Evolutionary conservation across 2,329 filamentous ascomycete species (phyloP).

Genomic region (Verticillium klebahnii): DNA sequence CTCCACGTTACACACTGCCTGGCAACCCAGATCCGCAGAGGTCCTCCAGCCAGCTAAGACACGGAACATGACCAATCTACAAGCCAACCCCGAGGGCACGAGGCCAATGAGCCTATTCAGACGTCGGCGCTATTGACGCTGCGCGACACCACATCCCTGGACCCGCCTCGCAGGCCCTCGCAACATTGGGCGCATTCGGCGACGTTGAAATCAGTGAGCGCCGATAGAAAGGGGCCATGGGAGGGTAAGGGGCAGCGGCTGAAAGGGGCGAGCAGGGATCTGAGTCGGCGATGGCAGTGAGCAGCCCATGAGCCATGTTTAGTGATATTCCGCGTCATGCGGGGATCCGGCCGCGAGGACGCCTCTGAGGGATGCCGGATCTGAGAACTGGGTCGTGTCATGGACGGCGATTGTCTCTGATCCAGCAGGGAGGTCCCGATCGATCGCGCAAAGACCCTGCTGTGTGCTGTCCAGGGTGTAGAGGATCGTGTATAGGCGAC

Average conservation of each 20-base stretch:
- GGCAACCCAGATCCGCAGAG: not conserved
- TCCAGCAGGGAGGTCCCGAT: slow-evolving; percentile 1
- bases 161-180: not conserved
- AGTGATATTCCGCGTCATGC: not conserved
- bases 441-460: not conserved
- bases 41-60: not conserved
- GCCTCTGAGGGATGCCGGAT: not conserved
- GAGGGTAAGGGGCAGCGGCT: not conserved
- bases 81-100: not conserved
- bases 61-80: not conserved
- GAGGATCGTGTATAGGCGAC: not conserved
- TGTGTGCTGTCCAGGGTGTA: not conserved
- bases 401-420: slow-evolving; percentile 1
- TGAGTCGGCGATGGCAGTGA: not conserved
- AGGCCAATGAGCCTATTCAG: not conserved
- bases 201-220: not conserved
- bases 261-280: not conserved
- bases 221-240: not conserved
- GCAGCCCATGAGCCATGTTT: not conserved
- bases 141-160: not conserved
- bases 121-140: not conserved
- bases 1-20: not conserved
- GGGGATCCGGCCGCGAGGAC: not conserved
- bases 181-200: not conserved
- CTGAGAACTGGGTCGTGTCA: not conserved